Evolutionary conservation across 2,329 filamentous ascomycete genomes (phyloP).

Genomic region (Diaporthe amygdali): DNA sequence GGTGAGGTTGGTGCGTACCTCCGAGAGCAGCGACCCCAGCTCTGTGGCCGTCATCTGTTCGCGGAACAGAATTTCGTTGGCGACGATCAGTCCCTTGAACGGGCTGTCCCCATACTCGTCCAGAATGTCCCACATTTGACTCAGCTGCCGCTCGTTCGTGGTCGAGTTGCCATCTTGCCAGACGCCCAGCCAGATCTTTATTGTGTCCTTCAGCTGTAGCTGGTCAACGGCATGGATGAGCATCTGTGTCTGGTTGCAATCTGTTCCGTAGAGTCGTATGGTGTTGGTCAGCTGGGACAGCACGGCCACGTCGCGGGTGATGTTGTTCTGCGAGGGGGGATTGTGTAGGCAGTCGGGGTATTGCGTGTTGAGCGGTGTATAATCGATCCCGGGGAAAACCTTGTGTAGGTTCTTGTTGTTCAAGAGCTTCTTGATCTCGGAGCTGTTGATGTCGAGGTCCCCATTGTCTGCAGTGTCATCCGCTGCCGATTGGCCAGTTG

Average conservation of each 20-base stretch:
- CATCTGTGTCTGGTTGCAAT: slow-evolving; percentile 98
- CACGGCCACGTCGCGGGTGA: slow-evolving; percentile 89
- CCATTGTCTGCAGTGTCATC: slow-evolving; percentile 68
- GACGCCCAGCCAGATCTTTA: slow-evolving; percentile 94
- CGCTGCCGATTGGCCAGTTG: slow-evolving; percentile 52
- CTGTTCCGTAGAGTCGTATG: slow-evolving; percentile 89
- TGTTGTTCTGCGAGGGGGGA: slow-evolving; percentile 89
- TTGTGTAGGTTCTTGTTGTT: slow-evolving; percentile 85
- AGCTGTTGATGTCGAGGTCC: slow-evolving; percentile 75
- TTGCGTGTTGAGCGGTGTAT: slow-evolving; percentile 89
- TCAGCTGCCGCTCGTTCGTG: slow-evolving; percentile 82
- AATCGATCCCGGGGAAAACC: slow-evolving; percentile 94
- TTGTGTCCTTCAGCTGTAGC: slow-evolving; percentile 70
- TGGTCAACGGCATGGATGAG: slow-evolving; percentile 80
- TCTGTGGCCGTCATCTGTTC: slow-evolving; percentile 71
- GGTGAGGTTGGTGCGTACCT: slow-evolving; percentile 76
- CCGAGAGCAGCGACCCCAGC: slow-evolving; percentile 68
- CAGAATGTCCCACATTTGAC: slow-evolving; percentile 84
- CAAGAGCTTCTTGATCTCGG: slow-evolving; percentile 81
- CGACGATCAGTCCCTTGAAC: slow-evolving; percentile 83
- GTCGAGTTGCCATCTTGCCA: slow-evolving; percentile 87
- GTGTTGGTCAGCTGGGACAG: slow-evolving; percentile 89
- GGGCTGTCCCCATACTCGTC: slow-evolving; percentile 69
- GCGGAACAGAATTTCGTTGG: slow-evolving; percentile 81
- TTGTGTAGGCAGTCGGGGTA: slow-evolving; percentile 81